Evolutionary conservation across 345 rosid species (phyloP), one percentile per base, ranked within the genome.

Genomic region (Citrus sp.): DNA sequence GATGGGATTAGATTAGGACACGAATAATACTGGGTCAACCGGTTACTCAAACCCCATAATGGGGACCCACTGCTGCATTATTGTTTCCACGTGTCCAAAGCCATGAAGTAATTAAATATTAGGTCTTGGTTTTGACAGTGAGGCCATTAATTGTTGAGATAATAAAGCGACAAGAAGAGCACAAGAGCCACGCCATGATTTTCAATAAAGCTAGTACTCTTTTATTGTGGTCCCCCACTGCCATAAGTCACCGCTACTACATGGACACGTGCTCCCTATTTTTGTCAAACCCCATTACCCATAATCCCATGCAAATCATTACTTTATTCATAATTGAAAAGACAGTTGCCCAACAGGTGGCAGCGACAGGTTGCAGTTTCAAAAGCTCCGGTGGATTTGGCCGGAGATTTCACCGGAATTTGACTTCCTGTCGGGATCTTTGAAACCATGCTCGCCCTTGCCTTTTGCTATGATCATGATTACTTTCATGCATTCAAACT

Each of bases 151-250:
- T 69, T 51, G 78, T 5, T 19, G n/a, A 28, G 28, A 72, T 49
- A 60, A 67, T n/a, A 78, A 78, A 78, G 80, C 12, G 68, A 60
- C 59, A 19, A 71, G 63, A 25, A 64, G 24, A 62, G 67, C 89
- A 80, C 89, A 82, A 56, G 89, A 83, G 65, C 68, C 89, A 54
- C 82, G 89, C 84, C 83, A 73, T 70, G 70, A 24, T 71, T 81
- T 78, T 80, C 80, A 80, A 81, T 73, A 82, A 84, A 83, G 80
- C 27, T 22, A 61, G 27, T 18, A 4, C 3, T 21, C 65, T 4
- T 22, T 30, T 3, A 30, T 54, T 70, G 70, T 40, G 79, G 84
- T 56, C 84, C 84, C 82, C 38, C 18, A 46, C 3, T 4, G 18
- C 3, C 0, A 10, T 5, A 67, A 5, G 67, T 35, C 58, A 14